Conservation (phyloP, 768 basidiomycete species). For the Sporobolomyces pararoseus region DNA sequence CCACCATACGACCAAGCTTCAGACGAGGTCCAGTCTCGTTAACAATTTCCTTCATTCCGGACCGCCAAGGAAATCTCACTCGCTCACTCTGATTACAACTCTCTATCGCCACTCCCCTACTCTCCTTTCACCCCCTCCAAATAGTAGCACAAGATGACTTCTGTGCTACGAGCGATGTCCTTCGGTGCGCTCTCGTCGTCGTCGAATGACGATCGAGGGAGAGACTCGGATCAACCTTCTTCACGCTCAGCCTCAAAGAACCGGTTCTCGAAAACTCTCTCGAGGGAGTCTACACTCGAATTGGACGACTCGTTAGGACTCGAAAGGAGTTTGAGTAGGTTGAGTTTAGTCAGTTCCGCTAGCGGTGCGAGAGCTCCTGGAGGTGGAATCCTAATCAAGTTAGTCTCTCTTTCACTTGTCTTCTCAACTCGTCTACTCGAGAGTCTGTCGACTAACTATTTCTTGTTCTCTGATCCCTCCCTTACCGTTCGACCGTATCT, state of each 20-base stretch:
- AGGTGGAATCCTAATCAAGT: slow-evolving; percentile 37
- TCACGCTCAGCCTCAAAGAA: slow-evolving; percentile 1
- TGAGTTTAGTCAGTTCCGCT: not conserved
- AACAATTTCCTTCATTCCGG: too few relatives aligned
- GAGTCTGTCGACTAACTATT: too few relatives aligned
- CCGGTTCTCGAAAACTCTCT: not conserved
- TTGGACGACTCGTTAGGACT: not conserved
- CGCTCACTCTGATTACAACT: too few relatives aligned
- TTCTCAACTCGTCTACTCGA: not conserved
- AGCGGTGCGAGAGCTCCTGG: not conserved
- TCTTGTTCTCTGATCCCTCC: too few relatives aligned
- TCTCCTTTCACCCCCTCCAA: too few relatives aligned
- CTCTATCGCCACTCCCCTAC: too few relatives aligned
- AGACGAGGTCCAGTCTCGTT: too few relatives aligned
- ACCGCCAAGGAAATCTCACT: too few relatives aligned
- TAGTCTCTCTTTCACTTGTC: not conserved
- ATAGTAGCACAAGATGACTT: slow-evolving; percentile 31
- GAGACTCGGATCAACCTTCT: not conserved
- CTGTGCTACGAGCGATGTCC: slow-evolving; percentile 33
- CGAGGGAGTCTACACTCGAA: slow-evolving; percentile 4
- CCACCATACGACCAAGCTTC: too few relatives aligned
- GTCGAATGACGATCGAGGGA: not conserved
- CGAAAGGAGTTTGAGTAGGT: slow-evolving; percentile 18
- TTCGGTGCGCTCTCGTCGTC: slow-evolving; percentile 24
- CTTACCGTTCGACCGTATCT: too few relatives aligned